Evolutionary conservation across 1,139 yeast species (phyloP).

Genomic region (Sugiyamaella xylanicola): DNA sequence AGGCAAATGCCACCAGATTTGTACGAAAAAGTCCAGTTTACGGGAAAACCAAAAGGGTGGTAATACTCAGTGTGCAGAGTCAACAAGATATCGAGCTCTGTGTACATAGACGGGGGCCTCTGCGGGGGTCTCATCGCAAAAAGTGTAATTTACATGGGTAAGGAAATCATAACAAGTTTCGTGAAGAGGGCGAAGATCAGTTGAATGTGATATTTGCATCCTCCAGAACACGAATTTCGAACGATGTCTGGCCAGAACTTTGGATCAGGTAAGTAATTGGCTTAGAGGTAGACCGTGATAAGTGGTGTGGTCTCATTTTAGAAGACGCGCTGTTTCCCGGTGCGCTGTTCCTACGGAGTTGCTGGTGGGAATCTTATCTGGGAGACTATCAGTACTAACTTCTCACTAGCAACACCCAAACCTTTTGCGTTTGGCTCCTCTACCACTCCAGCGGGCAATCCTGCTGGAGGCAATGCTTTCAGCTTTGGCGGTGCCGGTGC

Average conservation of each 20-base stretch:
- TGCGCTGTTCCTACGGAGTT: too few relatives aligned
- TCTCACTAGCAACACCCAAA: constrained; percentile 17
- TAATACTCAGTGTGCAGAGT: too few relatives aligned
- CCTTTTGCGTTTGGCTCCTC: constrained; percentile 22
- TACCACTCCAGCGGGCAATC: constrained; percentile 22
- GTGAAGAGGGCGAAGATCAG: not conserved
- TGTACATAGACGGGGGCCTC: too few relatives aligned
- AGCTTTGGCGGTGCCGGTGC: constrained; percentile 11
- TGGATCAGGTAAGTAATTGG: constrained; percentile 24
- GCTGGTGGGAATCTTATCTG: constrained; percentile 12
- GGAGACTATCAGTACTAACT: constrained; percentile 19
- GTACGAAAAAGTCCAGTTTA: too few relatives aligned
- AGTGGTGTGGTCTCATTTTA: too few relatives aligned
- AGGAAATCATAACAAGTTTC: constrained; percentile 8
- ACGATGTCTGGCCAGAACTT: constrained; percentile 19
- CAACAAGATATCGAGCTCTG: too few relatives aligned
- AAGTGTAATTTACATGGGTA: not conserved
- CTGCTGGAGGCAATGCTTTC: constrained; percentile 9
- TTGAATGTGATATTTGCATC: not conserved
- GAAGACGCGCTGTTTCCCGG: too few relatives aligned
- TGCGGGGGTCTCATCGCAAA: too few relatives aligned
- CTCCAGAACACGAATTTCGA: not conserved
- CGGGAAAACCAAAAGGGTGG: too few relatives aligned
- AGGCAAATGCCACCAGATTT: too few relatives aligned
- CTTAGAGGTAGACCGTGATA: not conserved